These are phyloP conservation scores for Tulasnella sp. DNA, from an alignment of 768 basidiomycete species.

Conservation along the genomic window DNA sequence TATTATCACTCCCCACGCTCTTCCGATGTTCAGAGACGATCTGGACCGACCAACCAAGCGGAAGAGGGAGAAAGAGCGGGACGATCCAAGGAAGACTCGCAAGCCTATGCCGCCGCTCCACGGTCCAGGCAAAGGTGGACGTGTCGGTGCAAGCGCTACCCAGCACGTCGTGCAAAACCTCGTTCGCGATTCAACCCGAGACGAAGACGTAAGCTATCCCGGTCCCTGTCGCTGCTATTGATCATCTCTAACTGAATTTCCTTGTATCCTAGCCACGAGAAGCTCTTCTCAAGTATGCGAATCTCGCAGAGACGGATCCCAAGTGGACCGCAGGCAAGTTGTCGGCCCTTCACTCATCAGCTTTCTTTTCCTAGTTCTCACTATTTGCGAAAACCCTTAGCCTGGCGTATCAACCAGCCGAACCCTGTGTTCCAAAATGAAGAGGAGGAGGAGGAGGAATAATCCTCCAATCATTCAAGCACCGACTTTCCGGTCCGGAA, in stretches of 20 bases:
- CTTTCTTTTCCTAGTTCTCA: conserved; percentile 37
- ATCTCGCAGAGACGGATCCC: conserved; percentile 69
- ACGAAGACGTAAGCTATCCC: conserved; percentile 81
- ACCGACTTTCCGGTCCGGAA: no score
- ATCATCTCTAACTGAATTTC: background rate
- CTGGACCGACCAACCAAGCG: conserved; percentile 57
- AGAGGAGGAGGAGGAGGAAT: conserved; percentile 47
- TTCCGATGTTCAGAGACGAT: conserved; percentile 89
- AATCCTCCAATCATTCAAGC: background rate
- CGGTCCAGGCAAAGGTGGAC: conserved; percentile 89
- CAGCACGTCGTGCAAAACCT: conserved; percentile 95
- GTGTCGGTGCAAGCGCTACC: conserved; percentile 94
- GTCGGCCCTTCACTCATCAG: conserved; percentile 28
- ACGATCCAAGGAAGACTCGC: conserved; percentile 87
- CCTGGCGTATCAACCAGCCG: conserved; percentile 83
- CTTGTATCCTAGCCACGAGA: conserved; percentile 73
- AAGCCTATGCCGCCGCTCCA: conserved; percentile 89
- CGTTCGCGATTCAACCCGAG: conserved; percentile 83
- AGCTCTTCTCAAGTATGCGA: conserved; percentile 90
- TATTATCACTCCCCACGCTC: conserved; percentile 86
- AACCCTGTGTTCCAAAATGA: conserved; percentile 74
- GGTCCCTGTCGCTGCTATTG: conserved; percentile 34
- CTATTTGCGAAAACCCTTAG: conserved; percentile 47
- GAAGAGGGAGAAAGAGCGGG: conserved; percentile 81
- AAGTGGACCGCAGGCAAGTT: conserved; percentile 78